phyloP scores from a whole-genome alignment of 306 rosid genomes.

The Herpetospermum pedunculosum region DNA sequence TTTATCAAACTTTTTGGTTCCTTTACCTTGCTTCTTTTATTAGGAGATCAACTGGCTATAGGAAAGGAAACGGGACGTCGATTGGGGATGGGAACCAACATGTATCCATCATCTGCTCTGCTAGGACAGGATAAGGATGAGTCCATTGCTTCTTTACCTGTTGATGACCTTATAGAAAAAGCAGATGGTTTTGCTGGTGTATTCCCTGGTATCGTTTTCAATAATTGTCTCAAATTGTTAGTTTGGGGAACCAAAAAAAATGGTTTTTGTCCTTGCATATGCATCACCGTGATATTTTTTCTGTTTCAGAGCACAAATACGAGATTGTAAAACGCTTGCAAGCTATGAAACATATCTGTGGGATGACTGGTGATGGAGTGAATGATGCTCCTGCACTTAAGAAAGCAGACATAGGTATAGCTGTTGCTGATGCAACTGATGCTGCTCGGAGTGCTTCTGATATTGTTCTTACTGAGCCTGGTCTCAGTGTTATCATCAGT shows the following conservation, averaged over 20 bases:
- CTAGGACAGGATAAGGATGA: conserved; percentile 94
- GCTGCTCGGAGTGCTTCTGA: conserved; percentile 99
- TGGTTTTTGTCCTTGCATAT: not conserved
- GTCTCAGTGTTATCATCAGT: conserved; percentile 92
- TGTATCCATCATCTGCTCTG: conserved; percentile 98
- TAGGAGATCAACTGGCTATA: conserved; percentile 97
- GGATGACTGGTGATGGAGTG: conserved; percentile 99
- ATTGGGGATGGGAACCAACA: conserved; percentile 98
- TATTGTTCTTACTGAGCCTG: conserved; percentile 95
- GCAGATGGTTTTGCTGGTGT: conserved; percentile 99
- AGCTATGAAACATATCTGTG: conserved; percentile 97
- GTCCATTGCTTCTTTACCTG: conserved; percentile 70
- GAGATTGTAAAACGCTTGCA: conserved; percentile 98
- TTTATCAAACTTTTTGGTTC: not conserved
- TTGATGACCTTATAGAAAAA: conserved; percentile 88
- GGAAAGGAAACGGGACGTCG: conserved; percentile 99
- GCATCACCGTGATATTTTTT: conserved; percentile 3
- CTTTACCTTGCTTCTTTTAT: conserved; percentile 12
- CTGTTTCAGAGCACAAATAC: conserved; percentile 79
- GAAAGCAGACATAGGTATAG: conserved; percentile 96
- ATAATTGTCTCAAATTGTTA: not conserved
- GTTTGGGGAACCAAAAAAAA: not conserved
- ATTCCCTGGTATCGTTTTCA: conserved; percentile 63
- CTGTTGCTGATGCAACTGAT: conserved; percentile 99
- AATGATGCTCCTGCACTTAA: conserved; percentile 99